Evolutionary conservation across 176 grass and related monocot genomes (phyloP), one percentile per base, ranked within the genome.

Genomic region (Bonia amplexicaulis): DNA sequence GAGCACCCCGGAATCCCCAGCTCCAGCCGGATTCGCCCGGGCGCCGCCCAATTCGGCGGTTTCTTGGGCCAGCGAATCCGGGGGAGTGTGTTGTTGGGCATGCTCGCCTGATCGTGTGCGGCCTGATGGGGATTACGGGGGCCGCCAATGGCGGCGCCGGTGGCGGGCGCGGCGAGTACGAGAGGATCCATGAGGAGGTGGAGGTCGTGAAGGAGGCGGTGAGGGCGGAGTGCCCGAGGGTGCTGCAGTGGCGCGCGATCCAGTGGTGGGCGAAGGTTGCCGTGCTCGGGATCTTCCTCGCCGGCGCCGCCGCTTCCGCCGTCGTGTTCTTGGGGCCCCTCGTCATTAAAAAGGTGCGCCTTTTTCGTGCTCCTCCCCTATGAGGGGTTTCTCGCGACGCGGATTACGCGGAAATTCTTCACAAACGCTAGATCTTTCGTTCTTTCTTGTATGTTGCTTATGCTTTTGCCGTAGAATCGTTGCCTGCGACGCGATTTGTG

Each of bases 231-330:
- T 88, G 89, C 76, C 89, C 89, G 7, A 80, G n/a, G 26, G 70
- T 76, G 60, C 81, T 88, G 63, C 79, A 79, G 17, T 90, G 93
- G 63, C 76, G 84, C 63, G 87, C 89, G 80, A 89, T 94, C 85
- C 82, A 68, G 41, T 95, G 93, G 93, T 95, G 93, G 93, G 86
- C 91, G 26, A 52, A 95, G 85, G 82, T 90, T 35, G 82, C 79
- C 44, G 67, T 90, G 27, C 60, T 92, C 41, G 81, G 73, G 47
- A 46, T 88, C 73, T 69, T 95, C 61, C 74, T 92, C 12, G 76
- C 84, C n/a, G 90, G 46, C 35, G 93, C 79, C 0, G 73, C 23
- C 16, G 85, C 83, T 1, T 78, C 86, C 6, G 80, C 88, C 7
- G 74, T 88, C 72, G 47, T 95, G 3, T 92, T 95, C 77, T 82